Evolutionary conservation across 495 filamentous ascomycete species (phyloP).

Genomic region (Staphylotrichum longicolle): DNA sequence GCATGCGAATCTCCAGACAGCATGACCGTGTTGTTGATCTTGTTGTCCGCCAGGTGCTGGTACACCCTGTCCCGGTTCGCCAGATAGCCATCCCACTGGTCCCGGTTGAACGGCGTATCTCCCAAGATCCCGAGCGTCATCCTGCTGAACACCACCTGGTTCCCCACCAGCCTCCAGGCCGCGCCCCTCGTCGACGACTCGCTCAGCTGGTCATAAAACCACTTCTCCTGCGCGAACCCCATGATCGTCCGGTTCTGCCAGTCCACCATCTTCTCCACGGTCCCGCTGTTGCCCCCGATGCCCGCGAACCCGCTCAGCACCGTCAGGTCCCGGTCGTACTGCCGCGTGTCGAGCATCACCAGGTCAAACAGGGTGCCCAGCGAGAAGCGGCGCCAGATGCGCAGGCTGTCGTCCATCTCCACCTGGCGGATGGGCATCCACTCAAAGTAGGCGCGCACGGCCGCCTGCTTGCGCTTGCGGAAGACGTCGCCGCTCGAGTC

Average conservation of each 20-base stretch:
- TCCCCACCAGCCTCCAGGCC: slow-evolving; percentile 63
- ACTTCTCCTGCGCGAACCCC: slow-evolving; percentile 63
- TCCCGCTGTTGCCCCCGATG: slow-evolving; percentile 17
- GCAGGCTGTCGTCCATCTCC: slow-evolving; percentile 67
- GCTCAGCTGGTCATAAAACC: slow-evolving; percentile 62
- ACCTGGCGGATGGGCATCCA: slow-evolving; percentile 64
- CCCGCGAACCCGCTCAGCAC: slow-evolving; percentile 33
- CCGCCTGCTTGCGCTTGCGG: slow-evolving; percentile 44
- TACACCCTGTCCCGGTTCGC: slow-evolving; percentile 64
- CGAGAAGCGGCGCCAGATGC: slow-evolving; percentile 65
- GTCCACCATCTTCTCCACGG: slow-evolving; percentile 18
- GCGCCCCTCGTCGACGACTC: slow-evolving; percentile 54
- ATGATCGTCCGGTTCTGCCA: slow-evolving; percentile 56
- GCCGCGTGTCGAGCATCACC: slow-evolving; percentile 66
- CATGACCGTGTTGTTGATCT: slow-evolving; percentile 65
- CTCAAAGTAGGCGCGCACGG: slow-evolving; percentile 69
- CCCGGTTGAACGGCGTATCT: slow-evolving; percentile 54
- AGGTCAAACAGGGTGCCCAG: slow-evolving; percentile 65
- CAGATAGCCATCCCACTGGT: slow-evolving; percentile 64
- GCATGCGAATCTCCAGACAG: slow-evolving; percentile 64
- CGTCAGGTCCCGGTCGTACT: slow-evolving; percentile 62
- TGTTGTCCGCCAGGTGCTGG: slow-evolving; percentile 55
- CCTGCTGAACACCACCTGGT: slow-evolving; percentile 62
- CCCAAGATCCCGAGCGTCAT: slow-evolving; percentile 53
- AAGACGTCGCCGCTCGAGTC: slow-evolving; percentile 62